Evolutionary conservation across 306 rosid genomes (phyloP).

Genomic region (Lathyrus sativus): DNA sequence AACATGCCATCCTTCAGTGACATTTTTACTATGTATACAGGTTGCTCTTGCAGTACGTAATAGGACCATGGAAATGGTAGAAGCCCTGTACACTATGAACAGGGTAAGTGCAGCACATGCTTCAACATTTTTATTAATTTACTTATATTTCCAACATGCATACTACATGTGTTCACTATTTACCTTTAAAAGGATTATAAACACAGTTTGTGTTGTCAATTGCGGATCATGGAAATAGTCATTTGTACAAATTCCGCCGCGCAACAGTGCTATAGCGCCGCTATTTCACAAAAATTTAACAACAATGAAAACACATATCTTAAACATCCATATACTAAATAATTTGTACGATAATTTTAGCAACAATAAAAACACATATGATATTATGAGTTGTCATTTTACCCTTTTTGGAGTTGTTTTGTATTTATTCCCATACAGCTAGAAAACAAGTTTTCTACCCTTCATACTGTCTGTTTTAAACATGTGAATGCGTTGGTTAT

Average conservation of each 20-base stretch:
- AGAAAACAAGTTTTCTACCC: constrained; percentile 22
- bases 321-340: constrained; percentile 7
- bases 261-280: no score
- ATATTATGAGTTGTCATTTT: constrained; percentile 11
- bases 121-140: constrained; percentile 33
- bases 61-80: constrained; percentile 85
- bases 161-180: constrained; percentile 18
- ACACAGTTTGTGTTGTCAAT: no score
- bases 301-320: background rate
- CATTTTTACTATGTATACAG: constrained; percentile 46
- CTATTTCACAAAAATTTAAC: no score
- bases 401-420: constrained; percentile 28
- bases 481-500: constrained; percentile 16
- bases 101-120: constrained; percentile 51
- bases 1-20: constrained; percentile 28
- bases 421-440: constrained; percentile 14
- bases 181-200: constrained; percentile 28
- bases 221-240: no score
- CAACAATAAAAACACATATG: constrained; percentile 1
- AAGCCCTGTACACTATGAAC: constrained; percentile 90
- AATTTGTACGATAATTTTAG: no score
- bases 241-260: no score
- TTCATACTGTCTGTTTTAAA: constrained; percentile 17
- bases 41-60: constrained; percentile 72
- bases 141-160: constrained; percentile 33